These are phyloP conservation scores for Babesia caballi DNA, from an alignment of 169 alveolate species.

Conservation along the genomic window DNA sequence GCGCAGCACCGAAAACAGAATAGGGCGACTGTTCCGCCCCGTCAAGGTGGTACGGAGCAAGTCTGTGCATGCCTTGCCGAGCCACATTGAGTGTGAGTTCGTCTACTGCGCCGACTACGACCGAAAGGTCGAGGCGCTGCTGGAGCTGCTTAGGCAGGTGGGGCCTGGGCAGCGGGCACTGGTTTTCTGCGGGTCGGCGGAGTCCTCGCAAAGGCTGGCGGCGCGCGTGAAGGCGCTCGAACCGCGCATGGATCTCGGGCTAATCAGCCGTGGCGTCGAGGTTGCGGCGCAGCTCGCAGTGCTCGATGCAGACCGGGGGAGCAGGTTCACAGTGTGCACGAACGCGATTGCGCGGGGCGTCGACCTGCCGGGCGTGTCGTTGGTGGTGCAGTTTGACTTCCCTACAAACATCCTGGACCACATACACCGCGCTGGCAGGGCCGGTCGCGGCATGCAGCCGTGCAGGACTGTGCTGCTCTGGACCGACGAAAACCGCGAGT, in stretches of 20 bases:
- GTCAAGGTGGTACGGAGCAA: background rate
- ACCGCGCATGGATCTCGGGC: conserved; percentile 12
- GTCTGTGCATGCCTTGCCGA: conserved; percentile 1
- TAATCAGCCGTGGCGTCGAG: conserved; percentile 10
- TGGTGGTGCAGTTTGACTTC: conserved; percentile 92
- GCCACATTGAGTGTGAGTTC: conserved; percentile 7
- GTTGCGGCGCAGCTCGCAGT: background rate
- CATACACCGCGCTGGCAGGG: conserved; percentile 97
- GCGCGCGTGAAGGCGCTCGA: background rate
- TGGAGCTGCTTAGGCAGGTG: background rate
- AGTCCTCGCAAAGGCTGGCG: background rate
- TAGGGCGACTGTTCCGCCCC: background rate
- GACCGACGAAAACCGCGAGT: conserved; percentile 36
- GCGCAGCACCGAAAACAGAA: conserved; percentile 16
- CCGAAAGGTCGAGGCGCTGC: background rate
- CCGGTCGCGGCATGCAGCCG: conserved; percentile 88
- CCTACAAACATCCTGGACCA: conserved; percentile 89
- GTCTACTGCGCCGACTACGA: conserved; percentile 8
- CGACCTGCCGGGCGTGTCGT: conserved; percentile 91
- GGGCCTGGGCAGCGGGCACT: conserved; percentile 4
- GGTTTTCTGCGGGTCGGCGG: conserved; percentile 4
- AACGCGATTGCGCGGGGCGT: conserved; percentile 97
- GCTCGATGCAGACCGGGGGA: conserved; percentile 46
- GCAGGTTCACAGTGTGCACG: conserved; percentile 86
- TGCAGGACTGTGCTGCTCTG: conserved; percentile 29